phyloP scores from a whole-genome alignment of 140 eudicot species.

The Senecio squalidus region DNA sequence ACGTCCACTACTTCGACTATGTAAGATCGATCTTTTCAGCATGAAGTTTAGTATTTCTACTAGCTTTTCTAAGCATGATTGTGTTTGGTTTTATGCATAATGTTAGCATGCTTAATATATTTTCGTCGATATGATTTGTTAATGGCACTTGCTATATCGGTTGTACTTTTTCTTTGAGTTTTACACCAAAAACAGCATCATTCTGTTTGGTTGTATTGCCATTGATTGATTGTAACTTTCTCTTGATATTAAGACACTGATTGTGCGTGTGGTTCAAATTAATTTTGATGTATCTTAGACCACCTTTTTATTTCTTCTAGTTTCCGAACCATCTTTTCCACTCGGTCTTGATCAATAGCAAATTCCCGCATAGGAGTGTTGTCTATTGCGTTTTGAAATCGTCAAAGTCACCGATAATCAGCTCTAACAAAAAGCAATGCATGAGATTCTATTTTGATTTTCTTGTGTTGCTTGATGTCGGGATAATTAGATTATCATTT shows the following conservation, averaged over 20 bases:
- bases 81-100: conserved; percentile 24
- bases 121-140: conserved; percentile 7
- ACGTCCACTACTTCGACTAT: conserved; percentile 59
- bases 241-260: conserved; percentile 50
- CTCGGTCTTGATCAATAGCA: neutral
- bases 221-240: conserved; percentile 38
- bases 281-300: conserved; percentile 27
- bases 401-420: too few species aligned
- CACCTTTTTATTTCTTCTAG: neutral
- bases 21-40: conserved; percentile 26
- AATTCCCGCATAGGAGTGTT: neutral
- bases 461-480: too few species aligned
- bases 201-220: conserved; percentile 18
- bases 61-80: conserved; percentile 21
- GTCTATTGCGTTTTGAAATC: neutral
- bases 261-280: conserved; percentile 63
- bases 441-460: too few species aligned
- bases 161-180: conserved; percentile 30
- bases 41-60: neutral
- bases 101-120: conserved; percentile 11
- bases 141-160: conserved; percentile 49
- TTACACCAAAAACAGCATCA: conserved; percentile 17
- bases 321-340: neutral
- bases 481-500: too few species aligned
- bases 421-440: too few species aligned